Base-by-base conservation (phyloP, 306 rosid genomes). In the Cyclanthera cordifolia region DNA sequence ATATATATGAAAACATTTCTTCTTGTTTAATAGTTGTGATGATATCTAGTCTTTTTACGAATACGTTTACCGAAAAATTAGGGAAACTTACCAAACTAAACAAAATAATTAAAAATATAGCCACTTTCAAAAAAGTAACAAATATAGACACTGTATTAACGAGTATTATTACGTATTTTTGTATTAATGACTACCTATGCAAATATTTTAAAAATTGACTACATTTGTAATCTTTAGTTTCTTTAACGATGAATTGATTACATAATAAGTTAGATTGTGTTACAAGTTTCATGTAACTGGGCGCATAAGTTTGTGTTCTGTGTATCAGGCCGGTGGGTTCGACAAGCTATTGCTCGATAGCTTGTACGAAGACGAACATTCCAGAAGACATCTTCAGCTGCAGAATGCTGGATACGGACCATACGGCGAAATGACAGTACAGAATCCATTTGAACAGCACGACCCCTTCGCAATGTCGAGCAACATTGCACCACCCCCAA, bases 281-380 rank as follows among this genome's bases (percentile, higher is more conserved):
- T 49, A 7, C 0, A 11, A 65, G 41, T 72, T 24, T 24, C 14
- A 16, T 53, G 55, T 37, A 20, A 65, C 3, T 34, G 21, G 34
- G 45, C 46, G 14, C 8, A 65, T 65, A 45, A 41, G 53, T 21
- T 53, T 77, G 56, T 55, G 8, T 78, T 66, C 71, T 75, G 75
- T 75, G 75, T 32, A 11, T 74, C 75, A 93, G 99, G 99, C 84
- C 15, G 99, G 99, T 53, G 99, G 97, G 5, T 93, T 93, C 73
- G 85, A 93, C 86, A 86, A 77, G 77, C 74, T 90, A 78, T 76
- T 93, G 71, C 95, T 93, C 17, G 90, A 93, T 79, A 93, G 99
- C 80, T 78, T 90, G 80, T 93, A 93, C 15, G 99, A 93, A 65
- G 95, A 93, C 63, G 95, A 88, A 10, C 48, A 78, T 53, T 79